Base-by-base conservation (phyloP, 1,284 basidiomycete species). In the Malassezia slooffiae region DNA sequence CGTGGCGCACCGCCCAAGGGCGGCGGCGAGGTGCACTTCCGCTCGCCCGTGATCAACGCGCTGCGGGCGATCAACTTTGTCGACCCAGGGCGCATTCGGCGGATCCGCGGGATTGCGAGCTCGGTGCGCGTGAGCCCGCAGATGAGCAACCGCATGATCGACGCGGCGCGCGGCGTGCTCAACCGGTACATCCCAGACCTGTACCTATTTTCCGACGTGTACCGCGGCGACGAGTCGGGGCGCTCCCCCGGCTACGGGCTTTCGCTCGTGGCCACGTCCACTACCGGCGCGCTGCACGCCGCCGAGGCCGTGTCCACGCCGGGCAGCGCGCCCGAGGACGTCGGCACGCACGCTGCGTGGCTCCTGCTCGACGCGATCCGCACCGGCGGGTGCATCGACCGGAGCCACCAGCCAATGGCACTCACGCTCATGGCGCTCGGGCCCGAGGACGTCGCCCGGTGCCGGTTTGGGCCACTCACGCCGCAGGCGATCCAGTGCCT, bases 151-250 rank as follows among this genome's bases (percentile, higher is more conserved):
- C 79, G 93, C 34, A 87, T 97, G 81, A 93, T 97, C 44, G 91
- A 96, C 62, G 78, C 88, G 2, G 81, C 87, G 9, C 79, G 93
- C 31, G 85, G 84, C 3, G 76, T 97, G 19, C 76, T 99, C 27
- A 96, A 96, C 65, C 81, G 90, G 4, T 96, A 86, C 71, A 93
- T 97, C 50, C 91, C 91, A 20, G 93, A 99, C 67, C 86, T 96
- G 22, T 96, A 97, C 71, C 79, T 99, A 21, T 93, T 96, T 69
- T 93, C 93, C 1, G 93, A 97, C 60, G 89, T 96, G 11, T 97
- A 95, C 73, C 89, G 93, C 67, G 90, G 90, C 8, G 85, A 89
- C 19, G 93, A 97, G 52, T 87, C 86, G 53, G 93, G 93, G 70
- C 93, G 88, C 42, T 96, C 91, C 0, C 93, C 93, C 2, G 93